Evolutionary conservation across 345 rosid genomes (phyloP).

Genomic region (Alliaria petiolata): DNA sequence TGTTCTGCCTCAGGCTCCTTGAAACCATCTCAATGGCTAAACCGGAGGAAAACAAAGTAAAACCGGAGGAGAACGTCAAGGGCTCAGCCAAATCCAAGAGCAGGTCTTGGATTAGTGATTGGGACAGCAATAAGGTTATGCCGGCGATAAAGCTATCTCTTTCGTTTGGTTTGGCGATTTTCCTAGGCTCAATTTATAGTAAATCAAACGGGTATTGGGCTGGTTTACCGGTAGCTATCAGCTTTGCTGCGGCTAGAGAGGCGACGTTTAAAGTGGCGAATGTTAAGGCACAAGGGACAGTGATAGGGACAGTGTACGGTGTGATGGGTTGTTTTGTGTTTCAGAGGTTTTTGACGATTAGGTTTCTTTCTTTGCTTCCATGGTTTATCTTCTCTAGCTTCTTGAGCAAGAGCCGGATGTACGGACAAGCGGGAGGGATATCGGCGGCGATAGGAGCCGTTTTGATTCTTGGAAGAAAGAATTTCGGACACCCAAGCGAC

Average conservation of each 20-base stretch:
- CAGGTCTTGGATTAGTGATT: constrained; percentile 19
- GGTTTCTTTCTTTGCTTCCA: constrained; percentile 78
- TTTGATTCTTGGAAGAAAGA: constrained; percentile 67
- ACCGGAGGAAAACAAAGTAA: constrained; percentile 24
- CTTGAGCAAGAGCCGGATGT: constrained; percentile 63
- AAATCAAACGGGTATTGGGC: constrained; percentile 78
- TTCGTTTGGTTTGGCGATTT: constrained; percentile 62
- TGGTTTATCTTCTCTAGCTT: constrained; percentile 79
- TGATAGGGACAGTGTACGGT: constrained; percentile 82
- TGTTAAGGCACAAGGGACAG: constrained; percentile 88
- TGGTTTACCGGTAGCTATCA: constrained; percentile 70
- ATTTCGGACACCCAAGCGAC: constrained; percentile 73
- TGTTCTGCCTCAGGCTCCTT: constrained; percentile 66
- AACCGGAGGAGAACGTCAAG: constrained; percentile 30
- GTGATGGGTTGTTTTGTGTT: constrained; percentile 79
- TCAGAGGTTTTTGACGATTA: constrained; percentile 53
- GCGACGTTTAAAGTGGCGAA: constrained; percentile 79
- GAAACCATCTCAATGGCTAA: constrained; percentile 36
- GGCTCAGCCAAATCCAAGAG: constrained; percentile 1
- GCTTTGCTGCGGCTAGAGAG: constrained; percentile 60
- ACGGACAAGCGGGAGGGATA: constrained; percentile 84
- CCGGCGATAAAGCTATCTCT: constrained; percentile 64
- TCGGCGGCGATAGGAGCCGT: constrained; percentile 83
- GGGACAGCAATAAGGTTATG: constrained; percentile 40
- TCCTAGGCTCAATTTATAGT: constrained; percentile 67